Percentiles rank a stretch among this genome's conserved stretches.
Conservation (phyloP, 1,284 basidiomycete species). For the Boletus semigastroideus region DNA sequence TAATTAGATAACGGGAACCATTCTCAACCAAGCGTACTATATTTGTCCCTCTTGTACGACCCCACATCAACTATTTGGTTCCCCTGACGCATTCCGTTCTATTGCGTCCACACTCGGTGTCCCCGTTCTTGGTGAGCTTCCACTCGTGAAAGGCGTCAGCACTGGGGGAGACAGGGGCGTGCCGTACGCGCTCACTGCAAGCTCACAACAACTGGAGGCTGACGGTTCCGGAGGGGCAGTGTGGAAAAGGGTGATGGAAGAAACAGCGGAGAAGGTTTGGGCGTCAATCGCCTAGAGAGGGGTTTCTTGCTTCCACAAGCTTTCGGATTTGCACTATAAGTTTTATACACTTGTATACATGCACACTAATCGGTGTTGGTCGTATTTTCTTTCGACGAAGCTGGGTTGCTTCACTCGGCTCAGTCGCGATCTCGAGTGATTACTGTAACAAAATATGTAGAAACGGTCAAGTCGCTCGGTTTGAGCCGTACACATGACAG, state of each 20-base stretch:
- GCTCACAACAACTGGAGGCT: conserved; percentile 17
- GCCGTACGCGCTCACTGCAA: conserved; percentile 49
- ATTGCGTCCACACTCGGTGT: conserved; percentile 64
- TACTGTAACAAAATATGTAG: too few relatives aligned
- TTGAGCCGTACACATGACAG: background rate
- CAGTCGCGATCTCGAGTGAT: background rate
- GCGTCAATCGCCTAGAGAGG: conserved; percentile 16
- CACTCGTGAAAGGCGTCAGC: conserved; percentile 79
- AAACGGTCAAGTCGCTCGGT: too few relatives aligned
- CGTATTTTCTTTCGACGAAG: background rate
- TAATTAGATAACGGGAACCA: conserved; percentile 77
- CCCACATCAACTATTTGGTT: conserved; percentile 80
- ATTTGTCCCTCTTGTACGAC: conserved; percentile 77
- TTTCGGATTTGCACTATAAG: too few relatives aligned
- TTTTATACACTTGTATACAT: too few relatives aligned
- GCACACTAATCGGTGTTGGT: background rate
- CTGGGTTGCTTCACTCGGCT: background rate
- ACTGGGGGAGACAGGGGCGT: conserved; percentile 73
- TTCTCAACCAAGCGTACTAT: conserved; percentile 92
- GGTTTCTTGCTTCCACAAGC: background rate
- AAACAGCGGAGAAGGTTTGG: conserved; percentile 46
- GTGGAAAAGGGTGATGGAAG: conserved; percentile 51
- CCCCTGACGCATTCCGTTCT: conserved; percentile 61
- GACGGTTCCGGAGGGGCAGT: conserved; percentile 39
- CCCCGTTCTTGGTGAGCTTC: conserved; percentile 81